Percentiles rank a stretch among this genome's conserved stretches.
phyloP scores from a whole-genome alignment of 441 rosid species.

The Populus hybrid region DNA sequence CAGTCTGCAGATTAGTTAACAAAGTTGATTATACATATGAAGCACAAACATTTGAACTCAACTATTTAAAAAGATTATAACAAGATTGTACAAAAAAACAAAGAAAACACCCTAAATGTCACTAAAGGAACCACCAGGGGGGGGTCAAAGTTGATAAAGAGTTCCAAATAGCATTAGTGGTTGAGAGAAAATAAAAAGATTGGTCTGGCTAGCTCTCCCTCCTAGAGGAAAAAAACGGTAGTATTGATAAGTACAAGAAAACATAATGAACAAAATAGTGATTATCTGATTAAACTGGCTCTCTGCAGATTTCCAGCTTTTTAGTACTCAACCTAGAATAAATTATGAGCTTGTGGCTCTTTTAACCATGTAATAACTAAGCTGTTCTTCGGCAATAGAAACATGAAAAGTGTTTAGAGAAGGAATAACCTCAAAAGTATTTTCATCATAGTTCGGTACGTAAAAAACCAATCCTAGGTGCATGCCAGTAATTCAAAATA shows the following conservation, averaged over 20 bases:
- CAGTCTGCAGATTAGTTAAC: constrained; percentile 64
- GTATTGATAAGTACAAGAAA: background rate
- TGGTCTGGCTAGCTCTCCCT: background rate
- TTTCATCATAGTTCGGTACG: background rate
- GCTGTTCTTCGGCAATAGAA: background rate
- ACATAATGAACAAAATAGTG: background rate
- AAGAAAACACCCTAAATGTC: constrained; percentile 5
- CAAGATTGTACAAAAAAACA: background rate
- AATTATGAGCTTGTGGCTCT: background rate
- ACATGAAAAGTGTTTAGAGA: background rate
- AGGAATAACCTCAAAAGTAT: constrained; percentile 1
- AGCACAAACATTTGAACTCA: constrained; percentile 11
- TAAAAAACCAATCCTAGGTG: background rate
- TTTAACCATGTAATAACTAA: background rate
- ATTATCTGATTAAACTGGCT: background rate
- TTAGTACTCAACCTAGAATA: background rate
- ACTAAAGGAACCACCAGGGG: background rate
- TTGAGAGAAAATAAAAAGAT: constrained; percentile 1
- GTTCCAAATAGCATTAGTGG: background rate
- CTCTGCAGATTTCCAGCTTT: background rate
- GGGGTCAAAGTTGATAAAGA: background rate
- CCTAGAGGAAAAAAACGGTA: background rate
- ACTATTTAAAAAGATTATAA: background rate
- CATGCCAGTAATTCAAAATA: background rate
- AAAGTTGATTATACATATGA: constrained; percentile 10